Base-by-base conservation (phyloP, 768 basidiomycete genomes). In the Tulasnella sp. region DNA sequence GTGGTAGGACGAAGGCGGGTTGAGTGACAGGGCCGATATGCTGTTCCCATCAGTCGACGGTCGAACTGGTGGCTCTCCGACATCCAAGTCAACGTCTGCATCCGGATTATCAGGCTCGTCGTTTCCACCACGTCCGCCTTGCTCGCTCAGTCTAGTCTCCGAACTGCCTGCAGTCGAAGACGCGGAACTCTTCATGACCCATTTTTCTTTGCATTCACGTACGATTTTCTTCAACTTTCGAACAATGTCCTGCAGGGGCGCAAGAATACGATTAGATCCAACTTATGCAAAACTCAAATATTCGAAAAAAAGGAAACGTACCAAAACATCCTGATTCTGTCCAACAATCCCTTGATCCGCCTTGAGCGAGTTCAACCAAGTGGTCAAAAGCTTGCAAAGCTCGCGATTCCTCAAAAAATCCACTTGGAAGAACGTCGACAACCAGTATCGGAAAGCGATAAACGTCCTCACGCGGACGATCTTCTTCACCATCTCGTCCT, bases 401-500 rank as follows among this genome's bases (percentile, higher is more conserved):
- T 92, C 92, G 77, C 89, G 87, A 83, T 93, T 91, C 58, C 92
- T 90, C 77, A 94, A 83, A 80, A 96, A 97, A 81, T 97, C 95
- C 78, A 93, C 91, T 71, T 87, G 87, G 82, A 96, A 97, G 82
- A 96, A 96, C 8, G 93, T 94, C 80, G 94, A 84, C 67, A 97
- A 82, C 95, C 96, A 97, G 81, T 94, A 94, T 58, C 93, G 88
- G 74, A 96, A 89, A 6, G 94, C 93, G 39, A 94, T 92, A 81
- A 94, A 96, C 14, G 95, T 96, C 80, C 96, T 86, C 11, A 95
- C 93, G 58, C 93, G 88, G 34, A 95, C 93, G 74, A 96, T 90
- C 72, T 90, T 87, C 75, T 90, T 86, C 40, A 90, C 88, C 74
- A 87, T 87, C 78, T 93, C 91, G 80, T 94, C 94, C 69, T 89